Conservation (phyloP, 2,329 filamentous ascomycete genomes). For the Diaporthe sp. region DNA sequence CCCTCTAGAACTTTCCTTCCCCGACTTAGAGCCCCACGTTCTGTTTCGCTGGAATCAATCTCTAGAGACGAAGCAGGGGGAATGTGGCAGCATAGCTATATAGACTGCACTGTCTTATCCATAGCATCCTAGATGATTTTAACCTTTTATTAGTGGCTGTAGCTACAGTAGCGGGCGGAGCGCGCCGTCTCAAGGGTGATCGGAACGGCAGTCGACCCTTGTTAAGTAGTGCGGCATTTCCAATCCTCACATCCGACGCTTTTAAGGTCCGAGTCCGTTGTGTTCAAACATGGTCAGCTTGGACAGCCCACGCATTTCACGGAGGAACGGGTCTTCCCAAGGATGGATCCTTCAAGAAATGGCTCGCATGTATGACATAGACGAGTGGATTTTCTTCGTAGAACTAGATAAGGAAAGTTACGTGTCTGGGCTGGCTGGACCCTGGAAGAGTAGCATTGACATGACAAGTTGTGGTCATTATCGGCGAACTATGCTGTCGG, state of each 20-base stretch:
- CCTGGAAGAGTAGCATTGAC: not conserved
- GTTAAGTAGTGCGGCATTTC: not conserved
- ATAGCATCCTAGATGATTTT: too few species aligned
- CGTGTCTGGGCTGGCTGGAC: not conserved
- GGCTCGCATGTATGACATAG: not conserved
- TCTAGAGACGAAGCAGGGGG: too few species aligned
- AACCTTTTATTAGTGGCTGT: too few species aligned
- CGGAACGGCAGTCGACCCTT: not conserved
- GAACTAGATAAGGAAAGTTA: not conserved
- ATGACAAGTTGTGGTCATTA: constrained; percentile 6
- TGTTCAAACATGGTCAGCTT: not conserved
- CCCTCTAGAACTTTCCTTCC: too few species aligned
- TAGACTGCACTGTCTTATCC: too few species aligned
- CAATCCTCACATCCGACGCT: too few species aligned
- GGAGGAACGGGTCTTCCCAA: not conserved
- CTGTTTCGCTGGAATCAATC: too few species aligned
- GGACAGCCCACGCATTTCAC: not conserved
- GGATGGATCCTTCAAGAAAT: not conserved
- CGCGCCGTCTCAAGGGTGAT: too few species aligned
- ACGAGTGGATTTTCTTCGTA: not conserved
- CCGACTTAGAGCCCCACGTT: too few species aligned
- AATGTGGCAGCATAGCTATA: too few species aligned
- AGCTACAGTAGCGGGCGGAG: too few species aligned
- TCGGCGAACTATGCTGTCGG: constrained; percentile 5
- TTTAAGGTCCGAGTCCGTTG: not conserved